phyloP scores from a whole-genome alignment of 257 asterid genomes.

The Nicotiana knightiana region DNA sequence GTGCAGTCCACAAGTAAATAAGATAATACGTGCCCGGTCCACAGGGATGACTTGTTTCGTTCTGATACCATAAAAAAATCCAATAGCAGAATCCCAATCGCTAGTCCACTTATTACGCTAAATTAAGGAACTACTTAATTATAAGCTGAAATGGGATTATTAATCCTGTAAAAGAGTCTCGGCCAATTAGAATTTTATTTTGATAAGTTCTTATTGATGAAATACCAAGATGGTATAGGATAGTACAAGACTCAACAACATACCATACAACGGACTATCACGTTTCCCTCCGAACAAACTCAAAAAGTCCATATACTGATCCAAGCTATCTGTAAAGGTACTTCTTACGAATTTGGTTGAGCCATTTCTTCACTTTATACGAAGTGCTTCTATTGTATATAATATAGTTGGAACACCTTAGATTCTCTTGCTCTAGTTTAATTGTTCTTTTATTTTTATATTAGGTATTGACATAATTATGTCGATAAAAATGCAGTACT shows the following conservation, averaged over 20 bases:
- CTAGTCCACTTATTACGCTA: neutral
- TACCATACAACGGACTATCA: too few species aligned
- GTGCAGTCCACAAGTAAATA: neutral
- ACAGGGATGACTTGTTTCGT: neutral
- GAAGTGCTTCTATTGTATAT: neutral
- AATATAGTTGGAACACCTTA: neutral
- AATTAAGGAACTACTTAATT: neutral
- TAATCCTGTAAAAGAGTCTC: neutral
- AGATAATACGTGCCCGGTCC: neutral
- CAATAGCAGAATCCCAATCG: neutral
- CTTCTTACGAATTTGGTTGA: neutral
- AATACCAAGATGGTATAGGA: too few species aligned
- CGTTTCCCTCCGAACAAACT: too few species aligned
- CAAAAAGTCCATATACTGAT: too few species aligned
- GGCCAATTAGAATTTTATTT: neutral
- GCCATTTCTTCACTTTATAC: neutral
- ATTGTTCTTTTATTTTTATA: neutral
- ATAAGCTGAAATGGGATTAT: neutral
- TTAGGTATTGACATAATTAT: neutral
- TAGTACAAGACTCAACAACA: too few species aligned
- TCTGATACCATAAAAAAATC: neutral
- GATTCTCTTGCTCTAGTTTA: neutral
- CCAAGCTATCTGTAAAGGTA: neutral
- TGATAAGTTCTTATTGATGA: neutral
- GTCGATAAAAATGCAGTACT: neutral